Base-by-base conservation (phyloP, 441 rosid species). In the Pelargonium cotyledonis region DNA sequence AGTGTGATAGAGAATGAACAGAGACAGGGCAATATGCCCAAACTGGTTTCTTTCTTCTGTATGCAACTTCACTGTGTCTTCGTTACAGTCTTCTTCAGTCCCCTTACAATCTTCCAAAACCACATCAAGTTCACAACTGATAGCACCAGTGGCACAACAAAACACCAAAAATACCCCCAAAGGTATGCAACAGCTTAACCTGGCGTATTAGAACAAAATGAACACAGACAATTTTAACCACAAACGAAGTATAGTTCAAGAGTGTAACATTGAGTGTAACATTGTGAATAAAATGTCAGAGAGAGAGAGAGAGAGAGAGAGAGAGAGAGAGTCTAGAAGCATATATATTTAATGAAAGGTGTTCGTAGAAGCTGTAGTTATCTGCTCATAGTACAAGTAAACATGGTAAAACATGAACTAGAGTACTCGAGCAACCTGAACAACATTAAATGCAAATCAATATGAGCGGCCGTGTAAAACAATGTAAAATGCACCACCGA, bases 341-440 rank as follows among this genome's bases (percentile, higher is more conserved):
- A 2, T n/a, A 29, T 29, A 29, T 29, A 29, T 29, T 29, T 29
- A 29, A 29, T 29, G 31, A 29, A 29, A 29, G 31, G 31, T 29
- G 31, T 0, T 2, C 4, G 31, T 1, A 29, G 31, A 29, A 1
- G 31, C 31, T 3, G 31, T 1, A 0, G 43, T 70, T 78, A 84
- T 86, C 86, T 85, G 85, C 69, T 80, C 77, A 15, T 67, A 78
- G 72, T 84, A 81, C 78, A 81, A 73, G 77, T 78, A 80, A 60
- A 85, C 65, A 2, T 84, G 89, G 74, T 82, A 79, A 60, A 79
- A 84, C 26, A 80, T 41, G 72, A 85, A 85, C 64, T 82, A 69
- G 69, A 85, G 71, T 53, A 85, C 72, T 72, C 89, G 73, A 16
- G 88, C 85, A 57, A 84, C 84, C 89, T 85, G 83, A 1, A 38